Evolutionary conservation across 2,329 filamentous ascomycete genomes (phyloP).

Genomic region (Arachnopeziza araneosa): DNA sequence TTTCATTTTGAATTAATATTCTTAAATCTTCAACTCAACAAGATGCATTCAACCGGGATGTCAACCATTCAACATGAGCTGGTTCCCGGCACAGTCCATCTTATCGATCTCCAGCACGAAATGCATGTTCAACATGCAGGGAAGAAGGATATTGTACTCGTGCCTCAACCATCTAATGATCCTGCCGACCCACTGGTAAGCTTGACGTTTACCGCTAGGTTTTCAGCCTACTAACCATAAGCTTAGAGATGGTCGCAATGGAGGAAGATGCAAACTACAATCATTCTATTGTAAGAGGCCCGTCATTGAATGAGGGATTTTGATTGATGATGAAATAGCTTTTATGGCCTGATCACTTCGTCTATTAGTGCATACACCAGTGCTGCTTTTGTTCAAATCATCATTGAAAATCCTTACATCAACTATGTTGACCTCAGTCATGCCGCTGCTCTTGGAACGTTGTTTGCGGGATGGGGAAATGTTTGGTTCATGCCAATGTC

Average conservation of each 20-base stretch:
- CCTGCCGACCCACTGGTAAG: constrained; percentile 6
- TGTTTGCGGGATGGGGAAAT: neutral
- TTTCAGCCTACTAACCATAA: neutral
- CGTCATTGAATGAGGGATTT: neutral
- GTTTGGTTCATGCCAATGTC: neutral
- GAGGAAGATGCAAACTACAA: neutral
- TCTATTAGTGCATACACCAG: neutral
- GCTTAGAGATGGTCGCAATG: neutral
- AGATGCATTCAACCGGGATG: neutral
- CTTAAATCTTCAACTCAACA: neutral
- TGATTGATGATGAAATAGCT: neutral
- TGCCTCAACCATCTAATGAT: constrained; percentile 11
- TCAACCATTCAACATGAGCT: neutral
- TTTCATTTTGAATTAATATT: neutral
- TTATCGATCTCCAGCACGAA: constrained; percentile 19
- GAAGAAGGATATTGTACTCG: constrained; percentile 21
- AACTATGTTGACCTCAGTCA: neutral
- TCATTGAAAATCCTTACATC: neutral
- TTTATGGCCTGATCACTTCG: neutral
- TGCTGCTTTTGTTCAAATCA: neutral
- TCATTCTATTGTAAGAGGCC: neutral
- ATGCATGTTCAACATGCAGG: constrained; percentile 8
- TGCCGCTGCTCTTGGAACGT: neutral
- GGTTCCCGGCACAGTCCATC: constrained; percentile 23
- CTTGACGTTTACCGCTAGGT: neutral